Evolutionary conservation across 495 filamentous ascomycete species (phyloP).

Genomic region (Letharia lupina): DNA sequence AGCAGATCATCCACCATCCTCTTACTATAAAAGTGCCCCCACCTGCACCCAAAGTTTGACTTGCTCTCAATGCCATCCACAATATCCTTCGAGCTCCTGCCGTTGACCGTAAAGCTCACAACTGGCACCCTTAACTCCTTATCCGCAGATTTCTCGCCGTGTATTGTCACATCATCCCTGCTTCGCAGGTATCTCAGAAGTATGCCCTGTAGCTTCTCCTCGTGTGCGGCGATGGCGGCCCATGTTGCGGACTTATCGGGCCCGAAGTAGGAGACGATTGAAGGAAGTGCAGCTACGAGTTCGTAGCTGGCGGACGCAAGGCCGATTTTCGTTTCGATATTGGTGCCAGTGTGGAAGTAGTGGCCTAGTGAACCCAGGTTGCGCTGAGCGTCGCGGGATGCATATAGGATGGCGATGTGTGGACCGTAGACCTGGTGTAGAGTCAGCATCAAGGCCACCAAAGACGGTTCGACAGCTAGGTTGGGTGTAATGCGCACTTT

Average conservation of each 20-base stretch:
- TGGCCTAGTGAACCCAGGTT: conserved; percentile 50
- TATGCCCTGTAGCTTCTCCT: conserved; percentile 48
- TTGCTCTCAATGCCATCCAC: conserved; percentile 54
- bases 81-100: conserved; percentile 45
- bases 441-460: neutral
- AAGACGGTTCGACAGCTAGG: neutral
- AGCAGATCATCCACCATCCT: conserved; percentile 53
- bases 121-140: conserved; percentile 48
- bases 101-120: conserved; percentile 56
- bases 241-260: conserved; percentile 35
- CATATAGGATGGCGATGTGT: conserved; percentile 61
- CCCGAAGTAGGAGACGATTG: conserved; percentile 48
- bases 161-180: conserved; percentile 44
- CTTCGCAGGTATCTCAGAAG: conserved; percentile 48
- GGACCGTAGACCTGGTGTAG: conserved; percentile 53
- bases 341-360: conserved; percentile 54
- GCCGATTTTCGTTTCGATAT: conserved; percentile 55
- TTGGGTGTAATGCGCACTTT: conserved; percentile 37
- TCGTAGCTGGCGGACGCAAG: conserved; percentile 61
- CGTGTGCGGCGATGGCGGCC: conserved; percentile 47
- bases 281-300: conserved; percentile 49
- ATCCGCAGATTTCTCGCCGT: conserved; percentile 43
- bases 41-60: conserved; percentile 51
- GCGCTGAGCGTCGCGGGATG: conserved; percentile 39
- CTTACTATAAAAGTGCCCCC: conserved; percentile 61